Evolutionary conservation across 352 stramenopile genomes (phyloP).

Genomic region (Aphanomyces euteiches): DNA sequence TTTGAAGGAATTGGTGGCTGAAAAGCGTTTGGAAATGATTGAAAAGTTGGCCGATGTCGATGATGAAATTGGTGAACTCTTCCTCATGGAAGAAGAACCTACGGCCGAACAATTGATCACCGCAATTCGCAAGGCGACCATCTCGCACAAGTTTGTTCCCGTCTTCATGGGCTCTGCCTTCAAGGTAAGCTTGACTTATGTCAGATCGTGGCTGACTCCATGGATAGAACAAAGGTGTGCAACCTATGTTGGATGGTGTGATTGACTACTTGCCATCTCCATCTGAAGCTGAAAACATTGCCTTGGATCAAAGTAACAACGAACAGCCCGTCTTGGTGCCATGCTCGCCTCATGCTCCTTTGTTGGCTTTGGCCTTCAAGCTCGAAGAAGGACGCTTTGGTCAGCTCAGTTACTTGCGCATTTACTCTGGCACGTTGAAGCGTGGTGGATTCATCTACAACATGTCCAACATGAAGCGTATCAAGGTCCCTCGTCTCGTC

Average conservation of each 20-base stretch:
- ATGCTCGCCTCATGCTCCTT: constrained; percentile 82
- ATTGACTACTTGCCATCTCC: constrained; percentile 96
- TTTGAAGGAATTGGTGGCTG: constrained; percentile 77
- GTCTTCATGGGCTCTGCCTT: constrained; percentile 99
- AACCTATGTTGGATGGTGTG: constrained; percentile 98
- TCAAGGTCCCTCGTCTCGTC: constrained; percentile 97
- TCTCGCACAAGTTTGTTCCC: constrained; percentile 97
- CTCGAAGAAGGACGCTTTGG: constrained; percentile 98
- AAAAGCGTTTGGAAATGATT: constrained; percentile 92
- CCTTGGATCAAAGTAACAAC: constrained; percentile 91
- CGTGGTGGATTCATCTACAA: constrained; percentile 85
- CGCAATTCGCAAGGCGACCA: constrained; percentile 93
- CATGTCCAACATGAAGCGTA: constrained; percentile 86
- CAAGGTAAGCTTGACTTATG: constrained; percentile 51
- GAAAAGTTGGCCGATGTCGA: constrained; percentile 95
- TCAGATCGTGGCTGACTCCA: neutral
- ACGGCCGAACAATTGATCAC: constrained; percentile 87
- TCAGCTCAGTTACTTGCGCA: constrained; percentile 98
- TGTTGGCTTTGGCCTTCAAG: constrained; percentile 99
- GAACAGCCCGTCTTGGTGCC: constrained; percentile 88
- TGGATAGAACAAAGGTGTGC: constrained; percentile 94
- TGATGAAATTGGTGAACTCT: constrained; percentile 98
- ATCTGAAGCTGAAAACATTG: constrained; percentile 93
- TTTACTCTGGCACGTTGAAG: constrained; percentile 86
- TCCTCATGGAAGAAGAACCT: constrained; percentile 97